Percentiles rank a stretch among this genome's conserved stretches.
Conservation (phyloP, 2,329 filamentous ascomycete species). For the Botrytis byssoidea region DNA sequence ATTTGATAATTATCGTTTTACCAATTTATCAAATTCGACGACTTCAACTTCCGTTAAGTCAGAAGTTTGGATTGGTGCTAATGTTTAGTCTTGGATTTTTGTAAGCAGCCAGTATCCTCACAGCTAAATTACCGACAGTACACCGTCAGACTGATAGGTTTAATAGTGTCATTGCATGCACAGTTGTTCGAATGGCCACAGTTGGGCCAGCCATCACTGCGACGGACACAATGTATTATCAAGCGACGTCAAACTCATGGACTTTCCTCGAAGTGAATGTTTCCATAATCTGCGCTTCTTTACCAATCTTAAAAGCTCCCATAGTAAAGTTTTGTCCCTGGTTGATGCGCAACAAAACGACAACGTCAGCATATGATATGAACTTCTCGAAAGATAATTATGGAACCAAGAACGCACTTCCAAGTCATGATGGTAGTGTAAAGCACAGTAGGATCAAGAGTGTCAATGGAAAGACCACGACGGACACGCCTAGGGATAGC, state of each 20-base stretch:
- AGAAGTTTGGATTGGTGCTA: background rate
- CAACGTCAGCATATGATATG: background rate
- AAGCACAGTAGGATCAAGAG: background rate
- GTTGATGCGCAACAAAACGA: constrained; percentile 10
- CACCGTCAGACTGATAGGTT: background rate
- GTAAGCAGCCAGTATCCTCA: background rate
- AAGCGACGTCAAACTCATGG: constrained; percentile 37
- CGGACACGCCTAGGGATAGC: background rate
- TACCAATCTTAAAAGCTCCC: background rate
- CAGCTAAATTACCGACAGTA: background rate
- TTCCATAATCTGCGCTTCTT: constrained; percentile 46
- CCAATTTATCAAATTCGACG: constrained; percentile 48
- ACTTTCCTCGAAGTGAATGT: constrained; percentile 37
- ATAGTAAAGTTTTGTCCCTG: constrained; percentile 9
- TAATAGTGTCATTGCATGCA: background rate
- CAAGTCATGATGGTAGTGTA: background rate
- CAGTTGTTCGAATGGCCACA: background rate
- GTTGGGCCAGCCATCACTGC: background rate
- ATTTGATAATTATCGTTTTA: constrained; percentile 61
- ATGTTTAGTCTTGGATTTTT: background rate
- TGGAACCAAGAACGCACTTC: background rate
- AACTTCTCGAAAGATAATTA: background rate
- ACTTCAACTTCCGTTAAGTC: constrained; percentile 17
- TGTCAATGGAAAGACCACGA: background rate
- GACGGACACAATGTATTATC: constrained; percentile 45